These are phyloP conservation scores for Komagataella mondaviorum DNA, from an alignment of 805 yeast genomes.

Conservation along the genomic window DNA sequence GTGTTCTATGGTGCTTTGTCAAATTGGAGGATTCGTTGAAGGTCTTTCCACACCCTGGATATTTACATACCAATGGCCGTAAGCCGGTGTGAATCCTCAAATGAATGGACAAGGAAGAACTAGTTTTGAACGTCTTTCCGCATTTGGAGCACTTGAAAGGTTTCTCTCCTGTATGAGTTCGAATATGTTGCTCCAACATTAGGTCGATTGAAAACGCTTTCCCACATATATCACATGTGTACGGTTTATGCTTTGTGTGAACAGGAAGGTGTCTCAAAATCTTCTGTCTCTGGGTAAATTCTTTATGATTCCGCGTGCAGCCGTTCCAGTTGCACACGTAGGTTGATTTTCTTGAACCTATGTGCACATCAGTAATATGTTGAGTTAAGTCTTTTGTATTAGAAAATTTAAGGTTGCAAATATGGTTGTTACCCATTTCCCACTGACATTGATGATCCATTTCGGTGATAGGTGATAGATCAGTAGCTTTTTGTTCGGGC, in stretches of 20 bases:
- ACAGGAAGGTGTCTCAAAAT: slow-evolving; percentile 74
- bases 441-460: slow-evolving; percentile 21
- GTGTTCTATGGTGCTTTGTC: slow-evolving; percentile 79
- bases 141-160: slow-evolving; percentile 70
- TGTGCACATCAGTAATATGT: slow-evolving; percentile 57
- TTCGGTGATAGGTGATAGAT: slow-evolving; percentile 4
- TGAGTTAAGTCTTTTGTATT: slow-evolving; percentile 50
- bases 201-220: slow-evolving; percentile 65
- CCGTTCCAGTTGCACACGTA: slow-evolving; percentile 71
- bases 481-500: background rate
- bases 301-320: slow-evolving; percentile 50
- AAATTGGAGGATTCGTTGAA: slow-evolving; percentile 86
- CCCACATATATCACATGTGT: slow-evolving; percentile 54
- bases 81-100: slow-evolving; percentile 81
- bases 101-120: slow-evolving; percentile 75
- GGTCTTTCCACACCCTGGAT: slow-evolving; percentile 69
- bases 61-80: slow-evolving; percentile 69
- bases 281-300: slow-evolving; percentile 77
- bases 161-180: slow-evolving; percentile 83
- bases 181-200: slow-evolving; percentile 66
- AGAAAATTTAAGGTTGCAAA: slow-evolving; percentile 38
- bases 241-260: slow-evolving; percentile 80
- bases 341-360: slow-evolving; percentile 57
- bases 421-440: slow-evolving; percentile 16
- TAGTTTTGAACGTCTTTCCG: slow-evolving; percentile 68